A percentile compares a stretch with the other conserved stretches of the same genome.
phyloP scores from a whole-genome alignment of 176 grass and related monocot species.

The Phragmites australis region DNA sequence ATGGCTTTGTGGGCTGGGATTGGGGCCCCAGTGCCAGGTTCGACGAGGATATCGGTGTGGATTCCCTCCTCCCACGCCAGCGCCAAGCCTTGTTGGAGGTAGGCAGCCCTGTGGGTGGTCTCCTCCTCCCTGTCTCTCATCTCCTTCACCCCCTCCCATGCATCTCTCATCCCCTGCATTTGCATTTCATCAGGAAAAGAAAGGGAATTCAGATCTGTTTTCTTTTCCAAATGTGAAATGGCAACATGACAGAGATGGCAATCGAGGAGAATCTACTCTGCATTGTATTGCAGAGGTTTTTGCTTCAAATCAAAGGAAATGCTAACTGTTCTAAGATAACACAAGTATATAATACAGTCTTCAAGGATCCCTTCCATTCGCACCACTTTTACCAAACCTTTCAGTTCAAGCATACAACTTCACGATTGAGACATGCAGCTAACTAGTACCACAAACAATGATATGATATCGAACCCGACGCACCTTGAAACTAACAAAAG shows the following conservation, averaged over 20 bases:
- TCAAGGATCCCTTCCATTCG: too few species aligned
- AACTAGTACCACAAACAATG: background rate
- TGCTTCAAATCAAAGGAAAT: background rate
- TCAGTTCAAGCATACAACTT: conserved; percentile 7
- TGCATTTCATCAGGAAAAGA: conserved; percentile 6
- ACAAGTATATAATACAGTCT: background rate
- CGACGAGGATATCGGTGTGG: conserved; percentile 76
- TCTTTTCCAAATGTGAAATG: background rate
- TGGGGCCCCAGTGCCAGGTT: conserved; percentile 52
- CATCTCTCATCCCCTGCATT: conserved; percentile 60
- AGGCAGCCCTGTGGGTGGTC: conserved; percentile 46
- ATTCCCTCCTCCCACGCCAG: conserved; percentile 57
- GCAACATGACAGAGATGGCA: background rate
- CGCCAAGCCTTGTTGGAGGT: conserved; percentile 51
- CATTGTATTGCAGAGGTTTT: background rate
- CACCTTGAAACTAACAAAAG: background rate
- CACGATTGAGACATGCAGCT: conserved; percentile 19
- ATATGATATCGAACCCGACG: background rate
- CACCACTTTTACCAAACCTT: conserved; percentile 10
- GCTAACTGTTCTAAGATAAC: background rate
- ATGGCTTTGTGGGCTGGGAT: conserved; percentile 76
- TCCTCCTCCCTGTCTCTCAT: conserved; percentile 48
- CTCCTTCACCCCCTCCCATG: conserved; percentile 61
- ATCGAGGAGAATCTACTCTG: background rate
- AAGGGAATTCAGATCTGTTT: background rate